Conservation (phyloP, 495 filamentous ascomycete species). For the Hypoxylon cercidicola region DNA sequence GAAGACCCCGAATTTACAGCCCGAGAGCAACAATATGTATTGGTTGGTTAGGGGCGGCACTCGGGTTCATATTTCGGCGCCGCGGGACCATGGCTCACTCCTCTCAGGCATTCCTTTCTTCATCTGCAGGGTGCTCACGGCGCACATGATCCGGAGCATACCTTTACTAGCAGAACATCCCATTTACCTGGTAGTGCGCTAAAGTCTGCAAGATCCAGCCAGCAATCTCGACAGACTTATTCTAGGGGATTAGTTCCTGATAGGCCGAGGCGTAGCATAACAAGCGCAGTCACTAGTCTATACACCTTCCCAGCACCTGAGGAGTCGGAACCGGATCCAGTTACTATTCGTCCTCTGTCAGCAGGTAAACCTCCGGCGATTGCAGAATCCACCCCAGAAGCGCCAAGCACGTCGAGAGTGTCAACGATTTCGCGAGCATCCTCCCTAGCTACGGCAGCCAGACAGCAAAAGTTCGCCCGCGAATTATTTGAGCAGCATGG, state of each 20-base stretch:
- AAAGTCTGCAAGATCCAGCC: not conserved
- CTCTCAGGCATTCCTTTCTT: constrained; percentile 18
- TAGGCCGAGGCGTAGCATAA: constrained; percentile 4
- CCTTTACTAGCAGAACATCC: constrained; percentile 5
- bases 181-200: not conserved
- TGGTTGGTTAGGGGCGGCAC: constrained; percentile 35
- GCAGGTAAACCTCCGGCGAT: not conserved
- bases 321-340: not conserved
- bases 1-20: constrained; percentile 29
- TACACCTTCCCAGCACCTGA: constrained; percentile 11
- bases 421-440: constrained; percentile 24
- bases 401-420: constrained; percentile 8
- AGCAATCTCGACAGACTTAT: constrained; percentile 22
- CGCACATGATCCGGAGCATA: constrained; percentile 9
- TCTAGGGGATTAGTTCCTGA: constrained; percentile 5
- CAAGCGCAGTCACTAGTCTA: constrained; percentile 11
- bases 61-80: constrained; percentile 37
- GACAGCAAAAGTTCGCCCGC: constrained; percentile 42
- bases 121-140: constrained; percentile 16
- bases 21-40: constrained; percentile 36
- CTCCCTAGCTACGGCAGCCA: constrained; percentile 19
- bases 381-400: constrained; percentile 7
- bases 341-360: constrained; percentile 1
- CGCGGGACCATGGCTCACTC: constrained; percentile 29
- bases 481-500: constrained; percentile 50